Conservation (phyloP, 225 moss, liverwort and hornwort species). For the Sphagnum tenellum region DNA sequence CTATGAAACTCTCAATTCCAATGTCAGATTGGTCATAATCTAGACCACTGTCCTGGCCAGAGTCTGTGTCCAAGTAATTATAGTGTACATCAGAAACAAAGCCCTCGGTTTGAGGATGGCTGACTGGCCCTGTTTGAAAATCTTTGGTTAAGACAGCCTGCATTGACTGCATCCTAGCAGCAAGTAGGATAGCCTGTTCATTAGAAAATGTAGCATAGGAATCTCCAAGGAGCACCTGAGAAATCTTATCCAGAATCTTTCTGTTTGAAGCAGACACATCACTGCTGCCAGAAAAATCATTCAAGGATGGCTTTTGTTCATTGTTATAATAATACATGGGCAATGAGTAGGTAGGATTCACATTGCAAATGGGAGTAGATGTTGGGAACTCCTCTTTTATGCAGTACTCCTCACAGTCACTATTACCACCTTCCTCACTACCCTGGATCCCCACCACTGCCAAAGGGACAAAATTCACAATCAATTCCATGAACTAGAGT, state of each 20-base stretch:
- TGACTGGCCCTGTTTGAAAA: constrained; percentile 15
- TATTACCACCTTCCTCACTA: constrained; percentile 28
- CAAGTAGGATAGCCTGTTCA: constrained; percentile 62
- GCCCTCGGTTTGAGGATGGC: constrained; percentile 23
- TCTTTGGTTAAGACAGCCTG: constrained; percentile 54
- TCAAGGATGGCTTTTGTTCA: too few species aligned
- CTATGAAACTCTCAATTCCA: constrained; percentile 36
- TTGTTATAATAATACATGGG: too few species aligned
- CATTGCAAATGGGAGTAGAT: too few species aligned
- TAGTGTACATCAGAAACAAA: constrained; percentile 15
- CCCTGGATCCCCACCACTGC: constrained; percentile 26
- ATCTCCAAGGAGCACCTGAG: constrained; percentile 69
- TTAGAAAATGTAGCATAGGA: constrained; percentile 26
- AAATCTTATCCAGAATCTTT: constrained; percentile 66
- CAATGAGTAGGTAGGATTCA: not conserved
- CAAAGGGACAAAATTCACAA: not conserved
- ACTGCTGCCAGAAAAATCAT: constrained; percentile 1
- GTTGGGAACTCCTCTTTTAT: too few species aligned
- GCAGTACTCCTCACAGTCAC: constrained; percentile 22
- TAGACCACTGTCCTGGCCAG: constrained; percentile 15
- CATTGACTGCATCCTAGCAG: constrained; percentile 54
- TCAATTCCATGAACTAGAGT: too few species aligned
- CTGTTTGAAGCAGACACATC: constrained; percentile 29
- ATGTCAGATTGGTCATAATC: constrained; percentile 27
- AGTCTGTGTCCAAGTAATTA: constrained; percentile 12